Evolutionary conservation across 2,329 filamentous ascomycete species (phyloP), one percentile per base, ranked within the genome.

Genomic region (Didymella pinodella): DNA sequence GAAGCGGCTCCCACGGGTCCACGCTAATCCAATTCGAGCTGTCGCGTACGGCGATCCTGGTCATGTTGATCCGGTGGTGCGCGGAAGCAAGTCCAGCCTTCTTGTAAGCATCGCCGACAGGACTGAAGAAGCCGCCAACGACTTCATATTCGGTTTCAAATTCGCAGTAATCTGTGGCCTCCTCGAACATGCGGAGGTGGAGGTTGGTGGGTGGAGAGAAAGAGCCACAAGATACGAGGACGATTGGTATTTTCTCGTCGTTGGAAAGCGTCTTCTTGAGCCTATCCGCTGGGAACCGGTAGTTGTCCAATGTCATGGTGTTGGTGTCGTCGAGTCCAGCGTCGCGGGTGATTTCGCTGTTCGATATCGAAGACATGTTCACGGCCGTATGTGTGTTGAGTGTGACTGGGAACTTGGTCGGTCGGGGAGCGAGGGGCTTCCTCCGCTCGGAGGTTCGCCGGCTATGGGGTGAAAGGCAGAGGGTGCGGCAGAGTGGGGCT

Each of bases 111-210:
- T 89, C 86, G 55, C 86, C 87, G 62, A 91, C 90, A n/a, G 91
- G 91, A 25, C 88, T 92, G 63, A 94, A 81, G 75, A 94, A 97
- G 51, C 91, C 92, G 62, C 91, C 93, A 44, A 97, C 84, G 32
- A 97, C 87, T 76, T 97, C 93, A 74, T 90, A 97, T 52, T 90
- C 82, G 20, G 81, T 83, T 67, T 83, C 80, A 34, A 90, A 89
- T 64, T 88, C 88, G 66, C 88, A 88, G 77, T 90, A 93, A 78
- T 95, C 91, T 67, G 88, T 86, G 1, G 90, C 91, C 87, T 96
- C 92, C 71, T 92, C 90, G 73, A 95, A 94, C 90, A 96, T 94
- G 74, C 91, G 88, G 63, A 95, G 80, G 74, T 94, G 91, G 28
- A 93, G 83, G 71, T 90, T 90, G 7, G 89, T 91, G 48, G 90